A percentile compares a stretch with the other conserved stretches of the same genome.
phyloP scores from a whole-genome alignment of 1,139 yeast species.

The Protomyces lactucae-debilis region DNA sequence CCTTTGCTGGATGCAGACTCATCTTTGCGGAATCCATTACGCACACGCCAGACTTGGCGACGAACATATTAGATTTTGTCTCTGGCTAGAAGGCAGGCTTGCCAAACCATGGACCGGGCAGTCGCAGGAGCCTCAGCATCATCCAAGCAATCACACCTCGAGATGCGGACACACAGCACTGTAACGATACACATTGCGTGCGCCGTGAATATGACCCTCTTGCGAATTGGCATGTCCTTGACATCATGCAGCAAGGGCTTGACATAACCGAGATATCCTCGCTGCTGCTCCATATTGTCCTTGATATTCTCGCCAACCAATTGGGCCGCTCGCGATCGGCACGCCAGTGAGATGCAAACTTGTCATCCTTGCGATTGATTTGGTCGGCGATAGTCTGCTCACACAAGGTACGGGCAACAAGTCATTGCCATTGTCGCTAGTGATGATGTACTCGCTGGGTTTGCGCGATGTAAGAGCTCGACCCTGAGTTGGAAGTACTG shows the following conservation, averaged over 20 bases:
- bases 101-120: conserved; percentile 14
- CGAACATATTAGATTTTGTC: neutral
- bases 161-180: conserved; percentile 22
- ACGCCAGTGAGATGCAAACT: conserved; percentile 1
- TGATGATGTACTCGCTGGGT: conserved; percentile 10
- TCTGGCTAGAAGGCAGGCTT: no score
- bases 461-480: conserved; percentile 7
- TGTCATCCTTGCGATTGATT: neutral
- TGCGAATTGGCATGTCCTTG: conserved; percentile 6
- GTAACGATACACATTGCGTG: conserved; percentile 3
- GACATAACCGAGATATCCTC: conserved; percentile 1
- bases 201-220: no score
- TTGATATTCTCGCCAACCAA: conserved; percentile 2
- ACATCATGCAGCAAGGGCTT: neutral
- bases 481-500: no score
- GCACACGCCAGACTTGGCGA: conserved; percentile 6
- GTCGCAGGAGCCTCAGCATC: conserved; percentile 5
- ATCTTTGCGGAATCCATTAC: conserved; percentile 12
- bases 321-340: neutral
- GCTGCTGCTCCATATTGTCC: conserved; percentile 16
- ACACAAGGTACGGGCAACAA: no score
- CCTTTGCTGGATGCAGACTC: neutral
- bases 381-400: neutral
- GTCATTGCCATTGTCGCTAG: conserved; percentile 22
- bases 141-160: conserved; percentile 22